A percentile compares a stretch with the other conserved stretches of the same genome.
phyloP scores from a whole-genome alignment of 163 green algal species.

The Coccomyxa subellipsoidea region DNA sequence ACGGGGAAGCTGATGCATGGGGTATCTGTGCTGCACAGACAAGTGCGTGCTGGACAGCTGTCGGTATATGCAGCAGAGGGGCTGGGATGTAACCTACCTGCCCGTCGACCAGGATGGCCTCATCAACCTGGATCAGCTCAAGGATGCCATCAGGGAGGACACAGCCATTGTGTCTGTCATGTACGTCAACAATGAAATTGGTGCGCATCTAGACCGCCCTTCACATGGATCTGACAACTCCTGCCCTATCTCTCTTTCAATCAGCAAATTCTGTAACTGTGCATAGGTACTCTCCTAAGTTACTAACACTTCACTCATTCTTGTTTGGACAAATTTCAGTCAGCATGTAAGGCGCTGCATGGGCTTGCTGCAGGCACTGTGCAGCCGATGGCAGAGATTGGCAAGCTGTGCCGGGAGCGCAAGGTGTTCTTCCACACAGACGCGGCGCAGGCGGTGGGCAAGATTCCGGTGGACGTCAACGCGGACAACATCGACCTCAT shows the following conservation, averaged over 20 bases:
- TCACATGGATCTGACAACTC: too few relatives aligned
- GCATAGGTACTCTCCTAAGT: too few relatives aligned
- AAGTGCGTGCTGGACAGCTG: conserved; percentile 98
- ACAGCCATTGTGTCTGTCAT: conserved; percentile 94
- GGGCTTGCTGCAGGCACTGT: conserved; percentile 72
- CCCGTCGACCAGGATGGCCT: conserved; percentile 86
- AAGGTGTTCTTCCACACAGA: conserved; percentile 99
- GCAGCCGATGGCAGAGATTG: conserved; percentile 93
- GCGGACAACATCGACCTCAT: conserved; percentile 91
- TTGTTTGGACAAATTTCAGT: too few relatives aligned
- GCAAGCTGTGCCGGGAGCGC: conserved; percentile 70
- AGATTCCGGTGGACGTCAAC: conserved; percentile 88
- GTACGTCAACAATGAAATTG: conserved; percentile 99
- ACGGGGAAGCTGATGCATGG: too few relatives aligned
- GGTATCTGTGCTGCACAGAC: conserved; percentile 36
- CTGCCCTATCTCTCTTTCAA: too few relatives aligned
- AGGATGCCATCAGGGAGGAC: conserved; percentile 79
- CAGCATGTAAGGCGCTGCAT: too few relatives aligned
- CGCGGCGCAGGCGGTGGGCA: conserved; percentile 62
- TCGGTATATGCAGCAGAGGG: conserved; percentile 88
- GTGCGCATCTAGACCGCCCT: too few relatives aligned
- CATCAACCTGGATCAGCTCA: conserved; percentile 79
- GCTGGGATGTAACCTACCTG: conserved; percentile 96
- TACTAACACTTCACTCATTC: too few relatives aligned
- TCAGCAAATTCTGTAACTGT: too few relatives aligned